Conservation (phyloP, 805 yeast species). For the Brettanomyces anomalus region DNA sequence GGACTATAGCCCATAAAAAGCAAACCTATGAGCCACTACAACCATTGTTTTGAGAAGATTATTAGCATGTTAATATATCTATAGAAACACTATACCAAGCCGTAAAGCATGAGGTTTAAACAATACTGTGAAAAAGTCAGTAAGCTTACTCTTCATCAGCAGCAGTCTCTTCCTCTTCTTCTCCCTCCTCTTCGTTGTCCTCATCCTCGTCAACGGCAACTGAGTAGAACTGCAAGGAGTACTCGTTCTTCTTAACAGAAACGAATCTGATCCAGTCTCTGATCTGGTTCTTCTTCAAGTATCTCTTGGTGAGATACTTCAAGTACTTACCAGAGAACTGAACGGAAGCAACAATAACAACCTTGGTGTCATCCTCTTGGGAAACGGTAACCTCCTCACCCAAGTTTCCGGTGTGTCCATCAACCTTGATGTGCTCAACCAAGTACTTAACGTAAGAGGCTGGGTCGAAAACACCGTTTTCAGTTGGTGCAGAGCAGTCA, state of each 20-base stretch:
- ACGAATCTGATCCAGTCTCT: conserved; percentile 99
- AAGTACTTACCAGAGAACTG: conserved; percentile 99
- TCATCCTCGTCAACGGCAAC: conserved; percentile 90
- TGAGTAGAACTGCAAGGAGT: conserved; percentile 98
- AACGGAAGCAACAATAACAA: conserved; percentile 81
- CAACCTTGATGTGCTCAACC: conserved; percentile 98
- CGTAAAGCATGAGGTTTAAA: no score
- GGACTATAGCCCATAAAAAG: no score
- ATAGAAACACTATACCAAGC: background rate
- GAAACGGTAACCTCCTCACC: conserved; percentile 89
- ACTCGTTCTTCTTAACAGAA: conserved; percentile 88
- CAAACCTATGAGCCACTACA: no score
- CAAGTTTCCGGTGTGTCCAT: conserved; percentile 91
- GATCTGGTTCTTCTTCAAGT: conserved; percentile 99
- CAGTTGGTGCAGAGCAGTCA: conserved; percentile 96
- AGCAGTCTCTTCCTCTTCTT: conserved; percentile 25
- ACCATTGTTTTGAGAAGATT: background rate
- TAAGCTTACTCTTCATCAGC: background rate
- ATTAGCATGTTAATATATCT: background rate
- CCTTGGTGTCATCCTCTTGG: conserved; percentile 79
- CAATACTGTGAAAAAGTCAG: background rate
- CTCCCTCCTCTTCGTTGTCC: conserved; percentile 74
- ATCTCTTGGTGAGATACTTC: conserved; percentile 98
- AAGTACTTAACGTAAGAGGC: conserved; percentile 96
- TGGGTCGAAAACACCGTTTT: conserved; percentile 96